Evolutionary conservation across 1,284 basidiomycete species (phyloP).

Genomic region (Taiwanofungus camphoratus): DNA sequence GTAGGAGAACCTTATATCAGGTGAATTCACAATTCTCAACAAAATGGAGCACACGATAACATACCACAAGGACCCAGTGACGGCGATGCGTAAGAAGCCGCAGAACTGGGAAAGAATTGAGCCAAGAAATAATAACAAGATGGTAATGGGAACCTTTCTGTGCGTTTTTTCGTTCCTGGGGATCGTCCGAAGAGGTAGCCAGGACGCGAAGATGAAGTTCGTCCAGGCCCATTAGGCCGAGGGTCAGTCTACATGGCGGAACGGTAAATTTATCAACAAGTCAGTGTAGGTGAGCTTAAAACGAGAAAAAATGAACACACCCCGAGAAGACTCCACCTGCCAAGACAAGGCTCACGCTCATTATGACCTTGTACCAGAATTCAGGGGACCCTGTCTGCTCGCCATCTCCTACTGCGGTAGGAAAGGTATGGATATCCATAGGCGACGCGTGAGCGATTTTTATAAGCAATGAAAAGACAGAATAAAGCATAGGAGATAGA

Average conservation of each 20-base stretch:
- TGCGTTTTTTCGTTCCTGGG: conserved; percentile 62
- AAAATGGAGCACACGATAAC: conserved; percentile 21
- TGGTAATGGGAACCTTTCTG: conserved; percentile 45
- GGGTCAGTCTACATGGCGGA: conserved; percentile 53
- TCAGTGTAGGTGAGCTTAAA: not conserved
- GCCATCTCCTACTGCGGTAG: conserved; percentile 14
- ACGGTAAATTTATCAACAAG: not conserved
- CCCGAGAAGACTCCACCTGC: conserved; percentile 84
- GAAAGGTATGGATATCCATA: no score
- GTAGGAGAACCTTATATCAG: conserved; percentile 59
- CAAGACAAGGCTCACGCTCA: conserved; percentile 66
- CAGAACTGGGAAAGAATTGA: conserved; percentile 45
- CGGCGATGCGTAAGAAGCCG: conserved; percentile 75
- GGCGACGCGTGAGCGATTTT: no score
- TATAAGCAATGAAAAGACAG: no score
- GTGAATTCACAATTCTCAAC: not conserved
- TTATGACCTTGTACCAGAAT: conserved; percentile 65
- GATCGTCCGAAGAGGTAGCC: conserved; percentile 72
- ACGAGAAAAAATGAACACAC: conserved; percentile 37
- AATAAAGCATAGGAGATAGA: no score
- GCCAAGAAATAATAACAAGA: not conserved
- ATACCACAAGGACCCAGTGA: conserved; percentile 92
- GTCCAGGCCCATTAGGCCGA: conserved; percentile 94
- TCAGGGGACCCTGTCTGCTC: conserved; percentile 37
- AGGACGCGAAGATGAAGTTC: conserved; percentile 88